phyloP scores from a whole-genome alignment of 371 early-diverging fungal species.

The Capillidium rhysosporum region DNA sequence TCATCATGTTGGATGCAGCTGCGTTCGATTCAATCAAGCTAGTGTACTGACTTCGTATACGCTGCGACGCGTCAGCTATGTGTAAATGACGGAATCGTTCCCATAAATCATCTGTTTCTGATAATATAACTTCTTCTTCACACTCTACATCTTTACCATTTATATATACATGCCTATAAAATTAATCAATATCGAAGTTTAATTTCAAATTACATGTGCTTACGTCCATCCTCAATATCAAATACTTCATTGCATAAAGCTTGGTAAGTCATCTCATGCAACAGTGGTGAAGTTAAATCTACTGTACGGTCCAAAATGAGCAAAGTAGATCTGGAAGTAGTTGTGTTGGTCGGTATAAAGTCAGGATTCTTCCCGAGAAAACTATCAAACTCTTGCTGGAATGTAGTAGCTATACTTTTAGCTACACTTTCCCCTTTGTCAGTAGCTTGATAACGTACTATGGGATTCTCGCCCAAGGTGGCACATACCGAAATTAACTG shows the following conservation, averaged over 20 bases:
- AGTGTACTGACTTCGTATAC: slow-evolving; percentile 59
- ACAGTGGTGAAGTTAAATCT: slow-evolving; percentile 64
- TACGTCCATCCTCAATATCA: slow-evolving; percentile 45
- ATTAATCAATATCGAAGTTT: background rate
- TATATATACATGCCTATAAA: background rate
- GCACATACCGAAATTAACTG: slow-evolving; percentile 50
- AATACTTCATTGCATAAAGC: slow-evolving; percentile 83
- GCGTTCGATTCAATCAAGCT: slow-evolving; percentile 41
- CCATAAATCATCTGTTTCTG: slow-evolving; percentile 57
- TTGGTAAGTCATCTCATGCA: slow-evolving; percentile 91
- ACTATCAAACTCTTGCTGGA: slow-evolving; percentile 38
- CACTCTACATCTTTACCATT: slow-evolving; percentile 12
- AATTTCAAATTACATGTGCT: slow-evolving; percentile 33
- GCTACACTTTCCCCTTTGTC: slow-evolving; percentile 19
- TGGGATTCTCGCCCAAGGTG: slow-evolving; percentile 62
- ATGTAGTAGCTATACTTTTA: slow-evolving; percentile 25
- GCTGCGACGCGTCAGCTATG: slow-evolving; percentile 73
- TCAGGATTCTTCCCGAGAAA: slow-evolving; percentile 27
- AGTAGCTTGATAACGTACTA: slow-evolving; percentile 65
- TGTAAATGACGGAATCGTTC: slow-evolving; percentile 74
- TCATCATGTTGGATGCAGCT: slow-evolving; percentile 16
- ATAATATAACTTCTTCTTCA: slow-evolving; percentile 33
- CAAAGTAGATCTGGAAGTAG: slow-evolving; percentile 29
- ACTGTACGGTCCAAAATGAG: slow-evolving; percentile 78
- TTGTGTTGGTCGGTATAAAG: background rate